Conservation (phyloP, 1,284 basidiomycete species). For the Rhodofomes roseus region DNA sequence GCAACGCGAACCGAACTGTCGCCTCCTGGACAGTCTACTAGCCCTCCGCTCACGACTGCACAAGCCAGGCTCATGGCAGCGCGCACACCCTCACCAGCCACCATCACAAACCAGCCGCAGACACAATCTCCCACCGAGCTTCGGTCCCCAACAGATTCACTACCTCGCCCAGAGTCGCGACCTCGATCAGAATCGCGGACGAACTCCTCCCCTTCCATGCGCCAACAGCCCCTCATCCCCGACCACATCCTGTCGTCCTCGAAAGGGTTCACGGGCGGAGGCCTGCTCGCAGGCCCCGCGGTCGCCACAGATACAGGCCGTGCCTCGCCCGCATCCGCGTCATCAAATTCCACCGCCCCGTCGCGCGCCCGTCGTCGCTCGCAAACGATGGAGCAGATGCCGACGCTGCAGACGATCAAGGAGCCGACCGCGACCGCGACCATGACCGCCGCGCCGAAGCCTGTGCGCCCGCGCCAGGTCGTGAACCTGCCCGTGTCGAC, state of each 20-base stretch:
- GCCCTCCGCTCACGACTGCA: constrained; percentile 1
- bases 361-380: constrained; percentile 1
- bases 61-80: neutral
- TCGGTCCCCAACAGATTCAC: neutral
- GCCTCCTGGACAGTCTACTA: constrained; percentile 5
- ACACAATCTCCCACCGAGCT: neutral
- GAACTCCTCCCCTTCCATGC: neutral
- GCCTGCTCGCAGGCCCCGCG: constrained; percentile 19
- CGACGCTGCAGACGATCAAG: neutral
- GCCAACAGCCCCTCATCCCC: constrained; percentile 19
- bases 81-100: neutral
- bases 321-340: constrained; percentile 3
- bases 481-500: constrained; percentile 1
- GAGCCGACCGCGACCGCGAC: no score
- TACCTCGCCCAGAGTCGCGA: neutral
- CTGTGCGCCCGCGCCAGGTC: neutral
- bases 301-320: constrained; percentile 5
- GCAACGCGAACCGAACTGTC: constrained; percentile 7
- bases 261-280: constrained; percentile 27
- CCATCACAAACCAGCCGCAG: neutral
- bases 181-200: constrained; percentile 2
- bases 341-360: constrained; percentile 5
- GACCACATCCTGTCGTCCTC: constrained; percentile 11
- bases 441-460: constrained; percentile 4
- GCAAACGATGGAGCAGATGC: neutral